Evolutionary conservation across 2,329 filamentous ascomycete genomes (phyloP).

Genomic region (Aureobasidium sp.): DNA sequence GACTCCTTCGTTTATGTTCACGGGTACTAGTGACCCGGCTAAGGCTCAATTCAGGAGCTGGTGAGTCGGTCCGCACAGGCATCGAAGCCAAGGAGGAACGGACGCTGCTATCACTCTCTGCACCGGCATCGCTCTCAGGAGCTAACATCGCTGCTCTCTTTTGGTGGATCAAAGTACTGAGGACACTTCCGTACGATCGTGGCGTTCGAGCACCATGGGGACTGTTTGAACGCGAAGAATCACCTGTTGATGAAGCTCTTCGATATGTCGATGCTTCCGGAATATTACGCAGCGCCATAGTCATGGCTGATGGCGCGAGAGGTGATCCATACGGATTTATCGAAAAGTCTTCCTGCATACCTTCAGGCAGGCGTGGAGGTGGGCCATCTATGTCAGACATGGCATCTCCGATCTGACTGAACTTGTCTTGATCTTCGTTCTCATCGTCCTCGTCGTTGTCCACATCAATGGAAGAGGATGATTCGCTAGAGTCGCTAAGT

Average conservation of each 20-base stretch:
- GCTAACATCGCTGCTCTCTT: constrained; percentile 60
- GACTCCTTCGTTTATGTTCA: constrained; percentile 77
- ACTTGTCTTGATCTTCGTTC: constrained; percentile 40
- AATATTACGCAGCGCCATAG: constrained; percentile 46
- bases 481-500: constrained; percentile 62
- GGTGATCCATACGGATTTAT: constrained; percentile 11
- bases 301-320: constrained; percentile 48
- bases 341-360: constrained; percentile 8
- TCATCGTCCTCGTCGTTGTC: constrained; percentile 27
- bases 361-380: not conserved
- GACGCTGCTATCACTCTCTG: constrained; percentile 80
- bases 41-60: constrained; percentile 74
- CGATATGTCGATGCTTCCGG: constrained; percentile 36
- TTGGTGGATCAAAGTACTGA: constrained; percentile 54
- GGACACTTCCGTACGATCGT: constrained; percentile 59
- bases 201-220: constrained; percentile 87
- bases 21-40: constrained; percentile 68
- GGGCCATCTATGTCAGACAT: constrained; percentile 3
- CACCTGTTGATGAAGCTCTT: constrained; percentile 53
- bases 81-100: constrained; percentile 70
- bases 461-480: constrained; percentile 14
- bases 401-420: not conserved
- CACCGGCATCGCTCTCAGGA: constrained; percentile 73
- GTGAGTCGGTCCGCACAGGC: constrained; percentile 73
- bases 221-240: constrained; percentile 79